Percentiles rank a stretch among this genome's conserved stretches.
These are phyloP conservation scores for Chromosphaera perkinsii DNA, from an alignment of 208 protist genomes.

Conservation along the genomic window DNA sequence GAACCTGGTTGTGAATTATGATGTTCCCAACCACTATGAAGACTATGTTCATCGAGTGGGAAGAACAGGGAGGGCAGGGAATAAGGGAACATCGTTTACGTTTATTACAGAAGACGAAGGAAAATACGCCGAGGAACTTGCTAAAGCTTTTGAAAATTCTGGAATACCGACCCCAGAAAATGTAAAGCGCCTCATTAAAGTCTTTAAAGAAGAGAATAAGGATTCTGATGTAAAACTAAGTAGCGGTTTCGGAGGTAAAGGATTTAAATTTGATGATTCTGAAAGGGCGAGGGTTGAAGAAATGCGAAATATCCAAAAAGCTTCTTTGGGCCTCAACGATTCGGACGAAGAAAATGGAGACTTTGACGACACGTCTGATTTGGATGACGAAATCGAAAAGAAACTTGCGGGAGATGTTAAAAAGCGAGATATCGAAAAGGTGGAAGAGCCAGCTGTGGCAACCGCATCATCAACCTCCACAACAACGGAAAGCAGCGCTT, in stretches of 20 bases:
- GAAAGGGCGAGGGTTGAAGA: conserved; percentile 42
- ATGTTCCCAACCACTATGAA: conserved; percentile 74
- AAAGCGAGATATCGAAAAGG: no score
- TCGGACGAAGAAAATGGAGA: no score
- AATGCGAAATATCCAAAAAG: conserved; percentile 33
- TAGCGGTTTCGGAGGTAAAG: conserved; percentile 53
- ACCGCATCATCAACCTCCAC: no score
- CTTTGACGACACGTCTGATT: no score
- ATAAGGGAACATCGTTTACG: conserved; percentile 69
- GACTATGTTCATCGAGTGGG: conserved; percentile 92
- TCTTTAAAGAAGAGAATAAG: conserved; percentile 38
- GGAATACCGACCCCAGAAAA: conserved; percentile 47
- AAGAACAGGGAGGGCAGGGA: conserved; percentile 84
- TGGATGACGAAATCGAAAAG: no score
- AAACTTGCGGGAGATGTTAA: no score
- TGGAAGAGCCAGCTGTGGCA: no score
- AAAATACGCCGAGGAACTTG: conserved; percentile 45
- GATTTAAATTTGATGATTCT: conserved; percentile 59
- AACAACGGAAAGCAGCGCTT: no score
- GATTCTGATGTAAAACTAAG: background rate
- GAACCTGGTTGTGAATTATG: conserved; percentile 74
- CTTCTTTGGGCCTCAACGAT: no score
- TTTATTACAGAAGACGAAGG: conserved; percentile 71
- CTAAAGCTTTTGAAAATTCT: conserved; percentile 59
- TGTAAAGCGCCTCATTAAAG: conserved; percentile 34